These are phyloP conservation scores for Rhynchosporium agropyri DNA, from an alignment of 2,329 filamentous ascomycete genomes.

Conservation along the genomic window DNA sequence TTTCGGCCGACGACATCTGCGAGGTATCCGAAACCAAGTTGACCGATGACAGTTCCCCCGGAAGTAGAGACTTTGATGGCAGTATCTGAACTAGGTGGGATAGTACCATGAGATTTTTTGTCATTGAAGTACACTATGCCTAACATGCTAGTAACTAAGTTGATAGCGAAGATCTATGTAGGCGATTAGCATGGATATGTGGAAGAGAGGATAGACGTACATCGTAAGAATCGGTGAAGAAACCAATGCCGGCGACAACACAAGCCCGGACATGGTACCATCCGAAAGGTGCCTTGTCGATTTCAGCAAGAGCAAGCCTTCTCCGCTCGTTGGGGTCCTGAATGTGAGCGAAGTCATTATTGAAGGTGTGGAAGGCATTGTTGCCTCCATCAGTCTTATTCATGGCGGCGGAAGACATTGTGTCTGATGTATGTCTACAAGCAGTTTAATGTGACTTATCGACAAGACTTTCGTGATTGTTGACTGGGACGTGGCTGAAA, in stretches of 20 bases:
- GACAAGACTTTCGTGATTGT: neutral
- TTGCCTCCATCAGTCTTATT: slow-evolving; percentile 63
- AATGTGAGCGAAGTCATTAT: slow-evolving; percentile 67
- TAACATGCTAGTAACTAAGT: slow-evolving; percentile 40
- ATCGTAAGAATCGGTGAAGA: slow-evolving; percentile 86
- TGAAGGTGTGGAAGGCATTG: slow-evolving; percentile 74
- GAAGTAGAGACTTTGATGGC: slow-evolving; percentile 86
- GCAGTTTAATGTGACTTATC: slow-evolving; percentile 3
- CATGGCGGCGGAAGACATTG: slow-evolving; percentile 23
- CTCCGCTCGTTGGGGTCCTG: slow-evolving; percentile 73
- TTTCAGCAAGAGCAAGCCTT: slow-evolving; percentile 76
- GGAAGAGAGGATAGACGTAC: slow-evolving; percentile 57
- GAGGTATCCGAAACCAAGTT: slow-evolving; percentile 76
- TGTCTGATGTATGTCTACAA: neutral
- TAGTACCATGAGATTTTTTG: slow-evolving; percentile 48
- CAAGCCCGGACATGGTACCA: slow-evolving; percentile 83
- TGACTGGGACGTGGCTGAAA: neutral
- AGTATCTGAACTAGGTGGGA: slow-evolving; percentile 70
- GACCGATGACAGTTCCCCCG: slow-evolving; percentile 80
- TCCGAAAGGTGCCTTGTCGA: slow-evolving; percentile 79
- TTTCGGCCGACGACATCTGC: slow-evolving; percentile 80
- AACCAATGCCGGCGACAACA: slow-evolving; percentile 79
- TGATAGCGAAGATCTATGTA: slow-evolving; percentile 40
- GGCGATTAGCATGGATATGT: slow-evolving; percentile 44
- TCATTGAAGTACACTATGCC: slow-evolving; percentile 39